Conservation (phyloP, 2,329 filamentous ascomycete species). For the Penicillium frequentans region DNA sequence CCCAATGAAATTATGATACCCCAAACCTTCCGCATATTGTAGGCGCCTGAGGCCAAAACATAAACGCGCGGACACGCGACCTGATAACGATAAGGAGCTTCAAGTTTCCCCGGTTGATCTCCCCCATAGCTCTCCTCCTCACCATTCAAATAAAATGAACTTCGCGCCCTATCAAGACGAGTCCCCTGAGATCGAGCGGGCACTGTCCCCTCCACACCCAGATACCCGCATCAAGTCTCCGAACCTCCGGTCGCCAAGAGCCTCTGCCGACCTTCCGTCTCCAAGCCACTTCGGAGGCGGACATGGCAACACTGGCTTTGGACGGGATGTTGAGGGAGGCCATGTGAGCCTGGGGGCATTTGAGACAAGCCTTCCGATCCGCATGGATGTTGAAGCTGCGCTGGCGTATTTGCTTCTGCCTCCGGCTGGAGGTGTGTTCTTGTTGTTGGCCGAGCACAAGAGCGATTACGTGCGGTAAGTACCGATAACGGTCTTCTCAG, state of each 20-base stretch:
- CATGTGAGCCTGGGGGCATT: conserved; percentile 74
- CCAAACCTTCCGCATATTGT: not conserved
- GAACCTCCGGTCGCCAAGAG: conserved; percentile 55
- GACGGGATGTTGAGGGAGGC: conserved; percentile 46
- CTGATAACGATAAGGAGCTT: conserved; percentile 18
- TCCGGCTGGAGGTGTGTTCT: conserved; percentile 78
- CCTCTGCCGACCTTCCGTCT: conserved; percentile 41
- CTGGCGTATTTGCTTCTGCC: conserved; percentile 84
- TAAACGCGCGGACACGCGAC: conserved; percentile 8
- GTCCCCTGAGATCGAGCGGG: conserved; percentile 78
- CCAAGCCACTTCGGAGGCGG: conserved; percentile 40
- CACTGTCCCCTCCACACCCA: conserved; percentile 69
- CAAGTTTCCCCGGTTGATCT: not conserved
- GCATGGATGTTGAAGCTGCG: conserved; percentile 87
- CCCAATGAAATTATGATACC: conserved; percentile 23
- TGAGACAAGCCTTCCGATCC: conserved; percentile 82
- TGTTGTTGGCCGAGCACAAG: conserved; percentile 86
- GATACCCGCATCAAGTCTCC: conserved; percentile 53
- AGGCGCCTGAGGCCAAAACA: conserved; percentile 9
- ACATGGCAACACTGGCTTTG: conserved; percentile 43
- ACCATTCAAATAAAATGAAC: conserved; percentile 62
- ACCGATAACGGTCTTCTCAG: not conserved
- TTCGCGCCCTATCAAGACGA: conserved; percentile 97
- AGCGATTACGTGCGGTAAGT: conserved; percentile 90
- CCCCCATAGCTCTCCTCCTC: conserved; percentile 4